phyloP scores from a whole-genome alignment of 2,329 filamentous ascomycete genomes.

The Fusarium duplospermum region DNA sequence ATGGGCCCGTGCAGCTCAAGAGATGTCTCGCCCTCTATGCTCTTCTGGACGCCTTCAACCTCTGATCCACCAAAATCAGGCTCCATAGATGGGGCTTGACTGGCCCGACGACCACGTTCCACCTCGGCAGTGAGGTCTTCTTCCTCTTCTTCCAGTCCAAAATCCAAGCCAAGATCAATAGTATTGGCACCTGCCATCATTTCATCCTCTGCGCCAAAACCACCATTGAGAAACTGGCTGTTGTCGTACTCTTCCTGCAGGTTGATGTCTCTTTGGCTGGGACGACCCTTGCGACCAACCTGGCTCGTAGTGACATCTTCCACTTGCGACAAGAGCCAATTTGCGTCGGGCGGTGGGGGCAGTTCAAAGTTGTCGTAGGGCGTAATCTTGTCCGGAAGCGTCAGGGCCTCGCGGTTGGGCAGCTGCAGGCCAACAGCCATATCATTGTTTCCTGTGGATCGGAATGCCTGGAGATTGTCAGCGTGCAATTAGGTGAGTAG shows the following conservation, averaged over 20 bases:
- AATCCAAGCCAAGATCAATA: slow-evolving; percentile 78
- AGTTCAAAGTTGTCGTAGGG: slow-evolving; percentile 84
- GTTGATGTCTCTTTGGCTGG: slow-evolving; percentile 73
- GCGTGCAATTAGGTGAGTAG: slow-evolving; percentile 9
- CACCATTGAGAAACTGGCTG: slow-evolving; percentile 84
- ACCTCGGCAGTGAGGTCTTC: slow-evolving; percentile 62
- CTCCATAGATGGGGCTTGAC: slow-evolving; percentile 73
- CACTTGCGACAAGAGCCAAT: slow-evolving; percentile 82
- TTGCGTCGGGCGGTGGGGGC: slow-evolving; percentile 88
- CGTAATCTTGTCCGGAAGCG: slow-evolving; percentile 91
- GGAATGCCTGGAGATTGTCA: slow-evolving; percentile 79
- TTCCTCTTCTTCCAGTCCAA: slow-evolving; percentile 79
- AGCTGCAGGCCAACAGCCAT: slow-evolving; percentile 85
- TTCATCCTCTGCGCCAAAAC: slow-evolving; percentile 68
- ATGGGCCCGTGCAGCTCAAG: slow-evolving; percentile 63
- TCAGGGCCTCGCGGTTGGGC: slow-evolving; percentile 85
- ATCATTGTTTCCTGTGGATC: slow-evolving; percentile 94
- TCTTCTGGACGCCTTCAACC: slow-evolving; percentile 65
- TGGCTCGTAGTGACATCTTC: slow-evolving; percentile 68
- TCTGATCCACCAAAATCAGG: slow-evolving; percentile 76
- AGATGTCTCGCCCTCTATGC: slow-evolving; percentile 66
- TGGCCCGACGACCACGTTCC: slow-evolving; percentile 89
- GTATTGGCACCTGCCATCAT: slow-evolving; percentile 70
- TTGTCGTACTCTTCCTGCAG: slow-evolving; percentile 76
- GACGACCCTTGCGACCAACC: slow-evolving; percentile 67